phyloP scores from a whole-genome alignment of 2,329 filamentous ascomycete species.

The Aciculosporium take region DNA sequence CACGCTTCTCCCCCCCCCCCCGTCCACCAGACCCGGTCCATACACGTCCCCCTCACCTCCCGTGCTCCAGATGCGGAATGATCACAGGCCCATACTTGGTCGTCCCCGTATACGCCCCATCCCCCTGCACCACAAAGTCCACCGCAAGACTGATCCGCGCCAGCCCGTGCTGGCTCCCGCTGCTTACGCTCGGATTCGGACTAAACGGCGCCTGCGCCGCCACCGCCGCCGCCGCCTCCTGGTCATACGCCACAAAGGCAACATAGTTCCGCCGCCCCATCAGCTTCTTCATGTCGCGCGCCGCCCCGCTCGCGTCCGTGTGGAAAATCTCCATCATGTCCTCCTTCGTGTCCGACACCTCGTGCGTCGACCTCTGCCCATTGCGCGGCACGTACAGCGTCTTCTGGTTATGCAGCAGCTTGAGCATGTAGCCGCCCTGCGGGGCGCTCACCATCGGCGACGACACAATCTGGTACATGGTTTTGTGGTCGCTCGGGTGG shows the following conservation, averaged over 20 bases:
- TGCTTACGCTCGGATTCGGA: conserved; percentile 20
- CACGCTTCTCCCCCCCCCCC: no score
- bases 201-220: conserved; percentile 21
- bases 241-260: conserved; percentile 86
- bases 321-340: conserved; percentile 99
- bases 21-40: no score
- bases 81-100: conserved; percentile 97
- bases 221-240: conserved; percentile 45
- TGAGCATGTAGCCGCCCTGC: conserved; percentile 71
- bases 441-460: conserved; percentile 86
- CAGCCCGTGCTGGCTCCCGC: conserved; percentile 30
- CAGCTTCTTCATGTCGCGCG: conserved; percentile 73
- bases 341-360: conserved; percentile 85
- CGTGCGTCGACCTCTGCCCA: conserved; percentile 59
- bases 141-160: conserved; percentile 73
- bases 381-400: conserved; percentile 83
- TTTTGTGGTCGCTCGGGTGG: conserved; percentile 88
- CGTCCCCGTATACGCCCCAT: conserved; percentile 63
- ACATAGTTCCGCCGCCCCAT: conserved; percentile 92
- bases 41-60: no score
- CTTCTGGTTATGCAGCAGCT: conserved; percentile 91
- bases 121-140: conserved; percentile 93
- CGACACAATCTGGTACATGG: conserved; percentile 97
- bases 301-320: conserved; percentile 72
- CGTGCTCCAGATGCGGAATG: conserved; percentile 72